phyloP scores from a whole-genome alignment of 345 rosid genomes.

The Populus alba region DNA sequence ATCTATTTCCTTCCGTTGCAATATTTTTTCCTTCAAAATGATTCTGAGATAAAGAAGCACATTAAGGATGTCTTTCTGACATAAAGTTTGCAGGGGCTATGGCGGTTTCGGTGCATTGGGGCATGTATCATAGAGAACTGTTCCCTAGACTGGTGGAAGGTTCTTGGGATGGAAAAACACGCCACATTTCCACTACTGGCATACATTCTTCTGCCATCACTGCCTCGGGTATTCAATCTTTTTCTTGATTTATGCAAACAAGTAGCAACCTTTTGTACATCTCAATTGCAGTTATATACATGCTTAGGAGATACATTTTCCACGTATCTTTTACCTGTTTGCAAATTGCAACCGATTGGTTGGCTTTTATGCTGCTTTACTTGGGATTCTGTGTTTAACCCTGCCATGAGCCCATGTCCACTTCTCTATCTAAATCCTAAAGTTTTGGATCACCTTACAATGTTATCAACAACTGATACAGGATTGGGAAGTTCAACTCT shows the following conservation, averaged over 20 bases:
- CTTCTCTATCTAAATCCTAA: background rate
- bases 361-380: background rate
- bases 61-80: slow-evolving; percentile 5
- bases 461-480: too few relatives aligned
- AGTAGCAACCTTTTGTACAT: too few relatives aligned
- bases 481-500: too few relatives aligned
- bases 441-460: background rate
- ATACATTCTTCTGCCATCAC: slow-evolving; percentile 82
- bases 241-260: background rate
- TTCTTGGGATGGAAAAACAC: slow-evolving; percentile 50
- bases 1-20: background rate
- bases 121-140: slow-evolving; percentile 82
- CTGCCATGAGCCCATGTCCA: background rate
- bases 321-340: background rate
- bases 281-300: background rate
- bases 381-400: background rate
- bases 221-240: slow-evolving; percentile 48
- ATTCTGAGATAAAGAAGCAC: background rate
- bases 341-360: background rate
- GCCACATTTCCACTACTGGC: slow-evolving; percentile 75
- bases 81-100: slow-evolving; percentile 83
- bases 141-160: slow-evolving; percentile 79
- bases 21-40: background rate
- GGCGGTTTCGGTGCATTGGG: slow-evolving; percentile 98
- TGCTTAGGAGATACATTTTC: background rate